A percentile compares a stretch with the other conserved stretches of the same genome.
These are phyloP conservation scores for Penicillium fimorum DNA, from an alignment of 495 filamentous ascomycete genomes.

Conservation along the genomic window DNA sequence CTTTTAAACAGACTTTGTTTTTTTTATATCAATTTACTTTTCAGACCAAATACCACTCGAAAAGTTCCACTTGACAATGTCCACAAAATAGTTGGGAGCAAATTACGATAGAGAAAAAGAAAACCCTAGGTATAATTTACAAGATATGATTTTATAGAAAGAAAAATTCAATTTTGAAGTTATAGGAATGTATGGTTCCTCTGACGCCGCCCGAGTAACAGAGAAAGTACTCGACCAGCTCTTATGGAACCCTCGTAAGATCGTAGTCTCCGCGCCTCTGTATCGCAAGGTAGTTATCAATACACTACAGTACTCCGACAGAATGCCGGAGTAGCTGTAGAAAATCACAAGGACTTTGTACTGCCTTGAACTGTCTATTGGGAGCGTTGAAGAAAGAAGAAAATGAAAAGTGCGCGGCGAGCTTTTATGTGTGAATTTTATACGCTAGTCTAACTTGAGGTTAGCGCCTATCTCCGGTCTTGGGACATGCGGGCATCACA, in stretches of 20 bases:
- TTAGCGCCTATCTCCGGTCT: constrained; percentile 13
- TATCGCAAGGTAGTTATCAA: constrained; percentile 79
- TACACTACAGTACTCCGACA: constrained; percentile 57
- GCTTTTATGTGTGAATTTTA: constrained; percentile 26
- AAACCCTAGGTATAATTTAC: neutral
- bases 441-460: constrained; percentile 36
- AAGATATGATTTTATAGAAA: neutral
- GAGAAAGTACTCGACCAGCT: constrained; percentile 76
- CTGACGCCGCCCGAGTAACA: constrained; percentile 89
- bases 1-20: constrained; percentile 21
- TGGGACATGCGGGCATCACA: constrained; percentile 15
- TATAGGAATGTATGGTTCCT: constrained; percentile 67
- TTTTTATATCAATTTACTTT: constrained; percentile 12
- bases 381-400: constrained; percentile 61
- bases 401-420: constrained; percentile 34
- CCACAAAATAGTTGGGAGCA: neutral
- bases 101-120: neutral
- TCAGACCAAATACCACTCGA: constrained; percentile 13
- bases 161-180: constrained; percentile 5
- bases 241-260: constrained; percentile 76
- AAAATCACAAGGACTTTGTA: constrained; percentile 47
- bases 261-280: constrained; percentile 70
- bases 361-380: constrained; percentile 88
- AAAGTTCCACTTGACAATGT: no score
- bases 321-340: constrained; percentile 63